Percentiles rank a stretch among this genome's conserved stretches.
phyloP scores from a whole-genome alignment of 306 rosid species.

The Pueraria montana region DNA sequence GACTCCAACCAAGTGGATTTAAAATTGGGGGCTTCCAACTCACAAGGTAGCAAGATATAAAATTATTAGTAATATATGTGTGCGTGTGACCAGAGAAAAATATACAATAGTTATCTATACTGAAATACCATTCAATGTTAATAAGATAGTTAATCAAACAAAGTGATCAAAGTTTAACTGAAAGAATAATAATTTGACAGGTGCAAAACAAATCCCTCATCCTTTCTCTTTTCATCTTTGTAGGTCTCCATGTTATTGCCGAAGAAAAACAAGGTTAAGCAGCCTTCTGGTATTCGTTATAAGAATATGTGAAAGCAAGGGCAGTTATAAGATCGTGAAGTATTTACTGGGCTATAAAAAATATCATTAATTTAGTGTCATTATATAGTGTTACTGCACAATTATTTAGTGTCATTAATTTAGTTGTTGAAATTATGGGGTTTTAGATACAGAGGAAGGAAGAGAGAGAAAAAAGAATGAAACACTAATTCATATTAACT shows the following conservation, averaged over 20 bases:
- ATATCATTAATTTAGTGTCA: neutral
- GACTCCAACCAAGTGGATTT: neutral
- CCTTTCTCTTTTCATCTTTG: neutral
- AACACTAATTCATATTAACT: neutral
- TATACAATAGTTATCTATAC: neutral
- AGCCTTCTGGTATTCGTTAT: neutral
- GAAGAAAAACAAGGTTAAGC: neutral
- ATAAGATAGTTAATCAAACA: slow-evolving; percentile 27
- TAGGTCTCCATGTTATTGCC: neutral
- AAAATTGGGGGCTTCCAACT: neutral
- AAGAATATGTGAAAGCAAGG: slow-evolving; percentile 7
- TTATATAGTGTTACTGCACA: neutral
- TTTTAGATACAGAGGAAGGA: neutral
- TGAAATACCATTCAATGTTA: neutral
- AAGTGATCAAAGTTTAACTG: neutral
- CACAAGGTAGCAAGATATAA: neutral
- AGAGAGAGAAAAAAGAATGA: neutral
- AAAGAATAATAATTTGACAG: neutral
- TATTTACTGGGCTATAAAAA: neutral
- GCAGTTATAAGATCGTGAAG: neutral
- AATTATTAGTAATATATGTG: neutral
- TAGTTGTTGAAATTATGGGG: neutral
- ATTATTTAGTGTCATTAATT: neutral
- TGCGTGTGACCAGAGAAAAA: neutral
- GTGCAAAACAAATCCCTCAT: neutral